These are phyloP conservation scores for Geoglossum glabrum DNA, from an alignment of 495 filamentous ascomycete species.

Conservation along the genomic window DNA sequence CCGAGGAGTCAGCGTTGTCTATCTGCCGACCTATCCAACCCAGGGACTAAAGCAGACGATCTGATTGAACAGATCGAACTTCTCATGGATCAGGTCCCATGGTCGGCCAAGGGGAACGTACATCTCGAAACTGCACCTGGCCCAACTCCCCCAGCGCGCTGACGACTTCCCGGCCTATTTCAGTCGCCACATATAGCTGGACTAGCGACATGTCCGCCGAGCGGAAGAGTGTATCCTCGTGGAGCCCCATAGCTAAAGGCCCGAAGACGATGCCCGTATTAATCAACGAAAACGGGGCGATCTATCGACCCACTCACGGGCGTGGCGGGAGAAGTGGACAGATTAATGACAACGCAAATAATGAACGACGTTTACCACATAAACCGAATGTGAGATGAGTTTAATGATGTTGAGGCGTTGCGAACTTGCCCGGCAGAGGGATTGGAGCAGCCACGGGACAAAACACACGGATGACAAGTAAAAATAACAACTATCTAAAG, in stretches of 20 bases:
- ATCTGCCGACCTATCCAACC: not conserved
- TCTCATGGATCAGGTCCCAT: no score
- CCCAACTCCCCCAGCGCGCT: conserved; percentile 92
- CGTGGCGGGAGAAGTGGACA: not conserved
- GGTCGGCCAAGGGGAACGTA: conserved; percentile 25
- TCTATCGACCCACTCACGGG: not conserved
- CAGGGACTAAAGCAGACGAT: not conserved
- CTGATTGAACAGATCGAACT: not conserved
- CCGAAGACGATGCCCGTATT: not conserved
- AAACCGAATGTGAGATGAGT: not conserved
- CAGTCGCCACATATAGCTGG: conserved; percentile 95
- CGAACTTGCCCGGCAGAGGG: not conserved
- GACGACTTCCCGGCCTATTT: conserved; percentile 94
- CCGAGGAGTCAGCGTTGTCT: conserved; percentile 2
- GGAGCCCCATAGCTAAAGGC: conserved; percentile 25
- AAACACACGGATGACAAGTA: not conserved
- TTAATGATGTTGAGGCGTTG: not conserved
- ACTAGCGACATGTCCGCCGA: conserved; percentile 99
- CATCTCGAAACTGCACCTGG: conserved; percentile 90
- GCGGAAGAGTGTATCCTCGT: conserved; percentile 88
- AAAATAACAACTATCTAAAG: not conserved
- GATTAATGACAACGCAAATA: not conserved
- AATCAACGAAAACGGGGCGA: not conserved
- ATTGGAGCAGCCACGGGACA: not conserved
- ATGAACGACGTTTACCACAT: not conserved